A percentile compares a stretch with the other conserved stretches of the same genome.
phyloP scores from a whole-genome alignment of 768 basidiomycete genomes.

The Exsudoporus frostii region DNA sequence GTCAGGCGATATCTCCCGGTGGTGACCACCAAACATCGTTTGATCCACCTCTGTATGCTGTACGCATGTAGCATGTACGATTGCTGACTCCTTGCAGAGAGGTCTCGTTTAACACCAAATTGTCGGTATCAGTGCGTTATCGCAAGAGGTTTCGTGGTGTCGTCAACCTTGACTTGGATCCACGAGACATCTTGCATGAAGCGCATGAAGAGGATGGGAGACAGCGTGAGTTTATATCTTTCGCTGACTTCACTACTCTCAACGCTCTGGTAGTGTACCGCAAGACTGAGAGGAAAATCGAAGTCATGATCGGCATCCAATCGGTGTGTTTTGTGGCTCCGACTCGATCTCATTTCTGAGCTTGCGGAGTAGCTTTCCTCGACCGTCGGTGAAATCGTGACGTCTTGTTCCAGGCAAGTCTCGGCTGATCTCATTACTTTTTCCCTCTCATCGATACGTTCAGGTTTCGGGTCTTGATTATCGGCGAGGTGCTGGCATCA shows the following conservation, averaged over 20 bases:
- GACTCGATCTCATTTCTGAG: not conserved
- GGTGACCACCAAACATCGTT: not conserved
- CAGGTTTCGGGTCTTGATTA: slow-evolving; percentile 8
- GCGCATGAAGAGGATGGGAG: not conserved
- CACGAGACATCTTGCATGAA: not conserved
- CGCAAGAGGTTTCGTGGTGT: not conserved
- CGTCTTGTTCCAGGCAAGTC: not conserved
- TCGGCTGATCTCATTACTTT: not conserved
- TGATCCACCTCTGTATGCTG: not conserved
- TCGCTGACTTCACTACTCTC: not conserved
- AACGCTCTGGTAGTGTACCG: not conserved
- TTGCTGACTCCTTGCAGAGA: not conserved
- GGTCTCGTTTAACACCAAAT: not conserved
- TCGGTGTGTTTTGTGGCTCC: not conserved
- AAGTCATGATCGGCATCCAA: not conserved
- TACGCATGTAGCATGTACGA: not conserved
- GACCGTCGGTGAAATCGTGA: not conserved
- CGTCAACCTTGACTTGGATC: not conserved
- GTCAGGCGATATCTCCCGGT: not conserved
- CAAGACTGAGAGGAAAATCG: not conserved
- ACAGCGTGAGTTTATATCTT: not conserved
- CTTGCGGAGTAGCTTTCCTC: not conserved
- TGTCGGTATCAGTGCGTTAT: not conserved
- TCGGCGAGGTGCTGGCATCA: not conserved
- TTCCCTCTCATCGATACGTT: not conserved